Evolutionary conservation across 1,139 yeast genomes (phyloP), one percentile per base, ranked within the genome.

Genomic region (Trichomonascaceae sp.): DNA sequence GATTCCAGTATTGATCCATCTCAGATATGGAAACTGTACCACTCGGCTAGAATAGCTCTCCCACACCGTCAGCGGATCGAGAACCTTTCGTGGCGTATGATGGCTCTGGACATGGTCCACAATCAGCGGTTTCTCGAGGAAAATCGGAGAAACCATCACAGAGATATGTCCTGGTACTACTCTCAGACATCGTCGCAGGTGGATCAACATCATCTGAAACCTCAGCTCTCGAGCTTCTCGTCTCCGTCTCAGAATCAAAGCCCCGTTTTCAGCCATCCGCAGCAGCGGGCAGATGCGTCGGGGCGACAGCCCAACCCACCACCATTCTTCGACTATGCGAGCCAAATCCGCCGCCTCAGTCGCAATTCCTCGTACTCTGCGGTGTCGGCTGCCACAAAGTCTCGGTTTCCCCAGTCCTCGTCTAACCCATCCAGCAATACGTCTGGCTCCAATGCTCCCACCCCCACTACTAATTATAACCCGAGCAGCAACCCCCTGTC

Each of bases 81-180:
- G 51, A 82, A 82, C 52, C 58, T 82, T 34, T 76, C 92, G 9
- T 82, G 94, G 94, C 59, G 94, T 42, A 69, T 84, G 73, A 77
- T 82, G 85, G 70, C 67, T 34, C 60, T 78, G 48, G 69, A 71
- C n/a, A 23, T 26, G 16, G 18, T 18, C 4, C 15, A 6, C 11
- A 17, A 6, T 25, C 29, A 3, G 5, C 23, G 5, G 11, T 20
- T 16, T 17, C 29, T 9, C 29, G 20, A 13, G 13, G 18, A 22
- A 16, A n/a, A 23, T 4, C 3, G 4, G 4, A 23, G 6, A 27
- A 11, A n/a, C 18, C 17, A 16, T n/a, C n/a, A n/a, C 26, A 13
- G 5, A 3, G 5, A 3, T 3, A 13, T 4, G 13, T n/a, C 4
- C 5, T 13, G 13, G 26, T 13, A 23, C 11, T 23, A n/a, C 13